Conservation (phyloP, 2,329 filamentous ascomycete genomes). For the Fusarium sp. region DNA sequence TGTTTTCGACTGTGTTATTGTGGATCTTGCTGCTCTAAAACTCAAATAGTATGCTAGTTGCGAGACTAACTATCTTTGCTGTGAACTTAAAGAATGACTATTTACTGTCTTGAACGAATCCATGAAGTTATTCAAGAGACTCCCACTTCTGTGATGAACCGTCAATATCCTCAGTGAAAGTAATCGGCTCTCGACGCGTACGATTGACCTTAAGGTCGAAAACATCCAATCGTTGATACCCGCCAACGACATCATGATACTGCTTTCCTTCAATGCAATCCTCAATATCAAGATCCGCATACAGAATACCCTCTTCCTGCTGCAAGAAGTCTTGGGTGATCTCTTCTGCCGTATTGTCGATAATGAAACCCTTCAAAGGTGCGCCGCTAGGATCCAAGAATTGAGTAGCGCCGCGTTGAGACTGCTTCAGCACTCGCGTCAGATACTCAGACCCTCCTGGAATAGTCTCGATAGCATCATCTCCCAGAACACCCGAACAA, state of each 20-base stretch:
- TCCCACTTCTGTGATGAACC: background rate
- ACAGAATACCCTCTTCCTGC: conserved; percentile 60
- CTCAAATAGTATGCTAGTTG: no score
- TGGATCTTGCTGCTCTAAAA: no score
- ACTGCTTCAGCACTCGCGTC: conserved; percentile 48
- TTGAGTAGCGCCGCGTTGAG: conserved; percentile 59
- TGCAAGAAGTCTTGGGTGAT: conserved; percentile 54
- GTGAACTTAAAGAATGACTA: no score
- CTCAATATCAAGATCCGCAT: conserved; percentile 62
- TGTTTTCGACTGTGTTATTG: no score
- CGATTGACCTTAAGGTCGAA: conserved; percentile 63
- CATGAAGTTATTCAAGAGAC: background rate
- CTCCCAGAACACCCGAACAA: conserved; percentile 57
- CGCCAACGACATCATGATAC: conserved; percentile 66
- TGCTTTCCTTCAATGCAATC: conserved; percentile 66
- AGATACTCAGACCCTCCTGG: conserved; percentile 47
- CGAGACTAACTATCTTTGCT: no score
- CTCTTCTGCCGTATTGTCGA: conserved; percentile 41
- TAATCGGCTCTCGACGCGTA: conserved; percentile 50
- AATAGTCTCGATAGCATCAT: conserved; percentile 52
- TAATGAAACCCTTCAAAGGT: conserved; percentile 51
- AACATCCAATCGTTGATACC: conserved; percentile 65
- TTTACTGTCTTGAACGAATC: no score
- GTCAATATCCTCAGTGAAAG: conserved; percentile 28
- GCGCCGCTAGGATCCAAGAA: conserved; percentile 64